Base-by-base conservation (phyloP, 78 protist genomes). In the Diacronema lutheri region DNA sequence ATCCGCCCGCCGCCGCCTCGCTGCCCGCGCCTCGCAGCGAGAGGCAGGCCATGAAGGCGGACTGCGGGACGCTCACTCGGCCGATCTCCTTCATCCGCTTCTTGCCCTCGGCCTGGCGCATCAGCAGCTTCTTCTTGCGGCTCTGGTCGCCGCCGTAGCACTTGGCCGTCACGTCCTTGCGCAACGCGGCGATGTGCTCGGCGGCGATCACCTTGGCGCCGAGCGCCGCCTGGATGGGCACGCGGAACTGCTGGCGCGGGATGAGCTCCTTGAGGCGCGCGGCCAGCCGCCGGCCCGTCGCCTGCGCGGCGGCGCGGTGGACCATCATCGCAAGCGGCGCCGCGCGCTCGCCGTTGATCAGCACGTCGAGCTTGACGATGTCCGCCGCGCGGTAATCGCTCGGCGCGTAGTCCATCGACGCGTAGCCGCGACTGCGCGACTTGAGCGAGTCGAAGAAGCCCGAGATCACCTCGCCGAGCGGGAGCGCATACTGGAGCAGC, bases 81-180 rank as follows among this genome's bases (percentile, higher is more conserved):
- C 50, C 50, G 50, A 44, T 9, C 50, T 3, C 7, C 50, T 44
- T 44, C 50, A 44, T 44, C 64, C 38, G 21, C 94, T 96, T 95
- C 85, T 96, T 96, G 61, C 97, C 96, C 64, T 90, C 96, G 78
- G 92, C 93, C 91, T 96, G 98, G 77, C 91, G 89, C 56, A 85
- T 85, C 33, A 95, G 84, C 40, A 94, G 86, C 85, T 96, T 96
- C 85, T 50, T 44, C 62, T 74, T 46, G 38, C 81, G 60, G n/a
- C 64, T 31, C 38, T 50, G 4, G 62, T 74, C 81, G 25, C 81
- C 81, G 33, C 81, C 81, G 62, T 74, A 74, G 69, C 95, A 94
- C 69, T 96, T 96, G 38, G 97, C 96, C 6, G 94, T 90, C 23
- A 94, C 97, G 56, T 93, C 90, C 79, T 96, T 96, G n/a, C 96